phyloP scores from a whole-genome alignment of 164 flowering plant species.

The Buxus sempervirens region DNA sequence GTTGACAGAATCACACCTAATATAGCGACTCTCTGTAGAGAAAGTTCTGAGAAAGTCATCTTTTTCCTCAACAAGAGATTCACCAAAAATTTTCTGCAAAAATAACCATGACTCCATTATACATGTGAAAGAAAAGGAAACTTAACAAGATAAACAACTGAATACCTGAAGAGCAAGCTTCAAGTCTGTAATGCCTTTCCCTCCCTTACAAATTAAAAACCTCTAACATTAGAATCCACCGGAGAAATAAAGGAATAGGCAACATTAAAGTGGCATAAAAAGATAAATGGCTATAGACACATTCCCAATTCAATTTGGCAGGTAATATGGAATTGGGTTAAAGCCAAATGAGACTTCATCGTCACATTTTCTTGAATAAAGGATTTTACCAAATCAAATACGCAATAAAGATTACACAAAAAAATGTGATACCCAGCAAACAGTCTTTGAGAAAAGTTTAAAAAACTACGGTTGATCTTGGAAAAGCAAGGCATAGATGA shows the following conservation, averaged over 20 bases:
- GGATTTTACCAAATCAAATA: neutral
- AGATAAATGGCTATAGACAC: too few relatives aligned
- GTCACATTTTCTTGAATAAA: neutral
- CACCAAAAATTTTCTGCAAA: constrained; percentile 75
- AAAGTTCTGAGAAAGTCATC: constrained; percentile 81
- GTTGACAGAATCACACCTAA: constrained; percentile 39
- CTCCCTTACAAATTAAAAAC: constrained; percentile 39
- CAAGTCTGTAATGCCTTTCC: constrained; percentile 84
- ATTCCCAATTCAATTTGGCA: neutral
- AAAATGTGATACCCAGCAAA: neutral
- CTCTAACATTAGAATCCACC: neutral
- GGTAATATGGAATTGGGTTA: neutral
- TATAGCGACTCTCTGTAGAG: constrained; percentile 45
- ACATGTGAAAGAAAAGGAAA: neutral
- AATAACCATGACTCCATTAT: constrained; percentile 7
- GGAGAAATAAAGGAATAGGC: neutral
- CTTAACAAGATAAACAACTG: neutral
- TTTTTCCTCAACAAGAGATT: constrained; percentile 62
- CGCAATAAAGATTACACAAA: neutral
- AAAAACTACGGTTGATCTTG: neutral
- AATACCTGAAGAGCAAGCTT: constrained; percentile 72
- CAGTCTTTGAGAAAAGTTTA: neutral
- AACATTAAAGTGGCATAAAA: neutral
- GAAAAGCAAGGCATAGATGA: neutral
- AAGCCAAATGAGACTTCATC: neutral